A percentile compares a stretch with the other conserved stretches of the same genome.
phyloP scores from a whole-genome alignment of 805 yeast genomes.

The Hanseniaspora vineae region DNA sequence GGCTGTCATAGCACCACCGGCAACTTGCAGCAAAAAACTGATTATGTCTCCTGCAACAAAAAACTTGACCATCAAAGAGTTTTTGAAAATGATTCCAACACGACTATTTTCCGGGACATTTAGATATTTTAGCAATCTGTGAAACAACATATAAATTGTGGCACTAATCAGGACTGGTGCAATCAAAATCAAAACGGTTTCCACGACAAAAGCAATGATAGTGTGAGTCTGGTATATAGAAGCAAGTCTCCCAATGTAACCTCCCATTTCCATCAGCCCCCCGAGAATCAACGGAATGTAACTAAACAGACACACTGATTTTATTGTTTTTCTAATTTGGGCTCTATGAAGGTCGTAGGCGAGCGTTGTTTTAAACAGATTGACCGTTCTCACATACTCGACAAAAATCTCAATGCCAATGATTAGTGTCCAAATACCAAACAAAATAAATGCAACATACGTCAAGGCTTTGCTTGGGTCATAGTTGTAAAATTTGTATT shows the following conservation, averaged over 20 bases:
- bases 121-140: slow-evolving; percentile 11
- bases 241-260: slow-evolving; percentile 16
- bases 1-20: slow-evolving; percentile 23
- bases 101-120: slow-evolving; percentile 8
- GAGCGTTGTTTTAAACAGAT: background rate
- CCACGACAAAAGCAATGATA: slow-evolving; percentile 15
- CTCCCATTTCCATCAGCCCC: slow-evolving; percentile 14
- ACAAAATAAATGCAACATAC: background rate
- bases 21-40: slow-evolving; percentile 20
- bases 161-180: slow-evolving; percentile 24
- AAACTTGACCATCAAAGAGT: slow-evolving; percentile 16
- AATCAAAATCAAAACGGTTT: slow-evolving; percentile 16
- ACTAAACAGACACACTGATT: background rate
- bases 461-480: background rate
- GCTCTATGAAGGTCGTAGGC: background rate
- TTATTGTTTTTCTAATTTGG: background rate
- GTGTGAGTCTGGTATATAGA: slow-evolving; percentile 7
- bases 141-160: slow-evolving; percentile 22
- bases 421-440: background rate
- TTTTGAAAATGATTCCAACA: slow-evolving; percentile 5
- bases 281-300: slow-evolving; percentile 17
- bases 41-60: slow-evolving; percentile 23
- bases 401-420: background rate
- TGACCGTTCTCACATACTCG: background rate
- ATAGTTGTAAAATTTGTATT: background rate